phyloP scores from a whole-genome alignment of 2,329 filamentous ascomycete genomes.

The Hypoxylon sp. region DNA sequence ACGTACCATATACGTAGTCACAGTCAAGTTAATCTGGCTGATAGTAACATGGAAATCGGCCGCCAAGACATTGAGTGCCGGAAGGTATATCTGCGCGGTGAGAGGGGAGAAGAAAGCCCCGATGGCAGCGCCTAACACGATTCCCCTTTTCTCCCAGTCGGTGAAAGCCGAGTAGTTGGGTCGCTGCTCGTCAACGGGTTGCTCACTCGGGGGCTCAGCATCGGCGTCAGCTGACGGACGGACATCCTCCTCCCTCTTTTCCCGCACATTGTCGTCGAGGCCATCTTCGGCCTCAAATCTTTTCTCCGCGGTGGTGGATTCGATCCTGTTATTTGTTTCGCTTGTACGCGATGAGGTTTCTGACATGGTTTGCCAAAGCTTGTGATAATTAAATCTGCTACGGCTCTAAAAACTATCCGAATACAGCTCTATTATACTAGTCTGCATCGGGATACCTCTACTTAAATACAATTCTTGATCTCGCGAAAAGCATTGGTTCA shows the following conservation, averaged over 20 bases:
- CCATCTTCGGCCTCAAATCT: conserved; percentile 37
- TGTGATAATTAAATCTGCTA: not conserved
- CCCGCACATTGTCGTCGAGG: conserved; percentile 5
- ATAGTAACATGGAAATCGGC: conserved; percentile 58
- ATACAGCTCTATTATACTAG: not conserved
- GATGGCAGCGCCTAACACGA: conserved; percentile 52
- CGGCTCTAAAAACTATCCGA: not conserved
- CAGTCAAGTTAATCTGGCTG: conserved; percentile 56
- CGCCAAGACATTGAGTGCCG: conserved; percentile 60
- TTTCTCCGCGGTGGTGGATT: conserved; percentile 19
- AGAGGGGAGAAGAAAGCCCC: conserved; percentile 56
- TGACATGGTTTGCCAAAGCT: conserved; percentile 27
- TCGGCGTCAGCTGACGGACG: conserved; percentile 4
- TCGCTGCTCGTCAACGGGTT: conserved; percentile 26
- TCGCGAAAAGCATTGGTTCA: conserved; percentile 2
- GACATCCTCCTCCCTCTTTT: conserved; percentile 13
- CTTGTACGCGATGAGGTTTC: conserved; percentile 32
- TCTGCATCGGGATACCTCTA: conserved; percentile 10
- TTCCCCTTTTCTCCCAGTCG: conserved; percentile 50
- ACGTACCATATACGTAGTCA: conserved; percentile 56
- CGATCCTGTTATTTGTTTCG: conserved; percentile 14
- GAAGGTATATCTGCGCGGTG: conserved; percentile 62
- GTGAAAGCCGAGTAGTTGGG: conserved; percentile 49
- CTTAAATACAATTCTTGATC: conserved; percentile 25
- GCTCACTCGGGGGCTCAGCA: conserved; percentile 36